These are phyloP conservation scores for Penicillium maclennaniae DNA, from an alignment of 495 filamentous ascomycete genomes.

Conservation along the genomic window DNA sequence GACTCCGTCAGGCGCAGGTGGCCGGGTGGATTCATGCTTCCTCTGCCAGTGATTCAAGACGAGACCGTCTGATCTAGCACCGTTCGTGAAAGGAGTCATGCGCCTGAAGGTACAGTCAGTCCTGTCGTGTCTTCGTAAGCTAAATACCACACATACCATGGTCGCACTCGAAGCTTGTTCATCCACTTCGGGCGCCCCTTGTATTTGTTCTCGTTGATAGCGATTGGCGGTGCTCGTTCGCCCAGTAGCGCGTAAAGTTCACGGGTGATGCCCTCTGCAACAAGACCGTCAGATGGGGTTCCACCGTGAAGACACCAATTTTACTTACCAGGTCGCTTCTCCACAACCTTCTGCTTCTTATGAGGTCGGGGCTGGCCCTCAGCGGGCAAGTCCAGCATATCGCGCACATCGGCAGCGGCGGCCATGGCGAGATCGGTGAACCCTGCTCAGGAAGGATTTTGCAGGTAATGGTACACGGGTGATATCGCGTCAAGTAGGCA, in stretches of 20 bases:
- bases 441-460: slow-evolving; percentile 2
- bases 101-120: slow-evolving; percentile 31
- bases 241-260: slow-evolving; percentile 64
- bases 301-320: not conserved
- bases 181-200: slow-evolving; percentile 58
- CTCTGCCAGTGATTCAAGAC: slow-evolving; percentile 66
- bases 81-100: slow-evolving; percentile 56
- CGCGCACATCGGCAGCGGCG: slow-evolving; percentile 77
- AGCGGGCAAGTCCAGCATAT: slow-evolving; percentile 78
- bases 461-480: not conserved
- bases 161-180: slow-evolving; percentile 50
- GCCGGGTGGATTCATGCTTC: slow-evolving; percentile 36
- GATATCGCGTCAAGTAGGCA: not conserved
- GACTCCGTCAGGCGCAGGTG: slow-evolving; percentile 36
- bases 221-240: slow-evolving; percentile 64
- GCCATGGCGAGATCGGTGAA: slow-evolving; percentile 52
- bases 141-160: slow-evolving; percentile 41
- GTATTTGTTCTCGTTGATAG: slow-evolving; percentile 63
- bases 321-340: slow-evolving; percentile 61
- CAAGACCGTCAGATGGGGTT: slow-evolving; percentile 14
- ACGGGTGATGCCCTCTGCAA: slow-evolving; percentile 68
- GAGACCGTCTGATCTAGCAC: slow-evolving; percentile 52
- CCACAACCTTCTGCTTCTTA: slow-evolving; percentile 74
- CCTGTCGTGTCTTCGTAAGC: not conserved
- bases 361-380: slow-evolving; percentile 58